These are phyloP conservation scores for Sporothrix phasma DNA, from an alignment of 2,329 filamentous ascomycete species.

Conservation along the genomic window DNA sequence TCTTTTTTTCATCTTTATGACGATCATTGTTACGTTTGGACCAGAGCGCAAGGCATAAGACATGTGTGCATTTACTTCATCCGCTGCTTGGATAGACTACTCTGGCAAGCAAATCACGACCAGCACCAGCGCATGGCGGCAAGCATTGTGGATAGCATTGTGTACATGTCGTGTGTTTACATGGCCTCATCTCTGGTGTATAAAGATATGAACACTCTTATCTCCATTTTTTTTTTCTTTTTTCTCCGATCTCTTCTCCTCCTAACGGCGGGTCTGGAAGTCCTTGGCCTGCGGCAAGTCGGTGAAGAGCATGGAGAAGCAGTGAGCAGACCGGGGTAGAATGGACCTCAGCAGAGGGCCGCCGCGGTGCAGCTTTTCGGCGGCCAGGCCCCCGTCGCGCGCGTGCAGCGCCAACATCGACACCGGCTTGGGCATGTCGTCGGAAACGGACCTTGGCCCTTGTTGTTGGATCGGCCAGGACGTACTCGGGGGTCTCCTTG, in stretches of 20 bases:
- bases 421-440: conserved; percentile 26
- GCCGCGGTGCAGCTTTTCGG: conserved; percentile 26
- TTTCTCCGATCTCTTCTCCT: neutral
- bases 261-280: conserved; percentile 2
- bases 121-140: too few relatives aligned
- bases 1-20: neutral
- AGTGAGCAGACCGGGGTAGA: conserved; percentile 30
- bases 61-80: neutral
- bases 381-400: conserved; percentile 30
- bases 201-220: neutral
- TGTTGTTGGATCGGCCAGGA: conserved; percentile 24
- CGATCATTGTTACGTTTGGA: neutral
- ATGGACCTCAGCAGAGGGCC: conserved; percentile 26
- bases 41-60: neutral
- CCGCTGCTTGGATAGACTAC: neutral
- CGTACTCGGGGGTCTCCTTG: conserved; percentile 25
- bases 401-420: conserved; percentile 28
- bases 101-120: neutral
- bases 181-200: neutral
- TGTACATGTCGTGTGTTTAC: neutral
- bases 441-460: conserved; percentile 25
- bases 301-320: conserved; percentile 22
- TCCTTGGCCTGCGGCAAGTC: conserved; percentile 12
- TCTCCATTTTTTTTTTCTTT: neutral
- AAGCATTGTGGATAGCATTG: neutral